Percentiles rank a stretch among this genome's conserved stretches.
Evolutionary conservation across 2,329 filamentous ascomycete species (phyloP).

Genomic region (Westerdykella sp.): DNA sequence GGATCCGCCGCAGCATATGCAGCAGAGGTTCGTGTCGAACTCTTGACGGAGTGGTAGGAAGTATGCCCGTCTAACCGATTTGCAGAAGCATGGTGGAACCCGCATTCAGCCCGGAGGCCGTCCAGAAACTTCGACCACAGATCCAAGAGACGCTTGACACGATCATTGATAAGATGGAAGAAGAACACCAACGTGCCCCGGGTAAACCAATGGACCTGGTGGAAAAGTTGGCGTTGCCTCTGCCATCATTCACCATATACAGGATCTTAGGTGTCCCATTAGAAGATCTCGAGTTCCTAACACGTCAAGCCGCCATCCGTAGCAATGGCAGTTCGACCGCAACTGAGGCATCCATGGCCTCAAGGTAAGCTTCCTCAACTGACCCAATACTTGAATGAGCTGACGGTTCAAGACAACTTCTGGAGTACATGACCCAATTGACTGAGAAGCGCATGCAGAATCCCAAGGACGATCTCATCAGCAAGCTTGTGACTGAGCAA

Average conservation of each 20-base stretch:
- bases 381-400: neutral
- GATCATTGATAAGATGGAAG: slow-evolving; percentile 39
- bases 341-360: slow-evolving; percentile 42
- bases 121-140: slow-evolving; percentile 40
- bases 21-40: too few species aligned
- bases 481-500: too few species aligned
- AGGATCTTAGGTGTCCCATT: slow-evolving; percentile 47
- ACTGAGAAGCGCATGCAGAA: too few species aligned
- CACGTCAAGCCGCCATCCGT: slow-evolving; percentile 7
- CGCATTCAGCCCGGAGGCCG: slow-evolving; percentile 35
- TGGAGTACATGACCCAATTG: too few species aligned
- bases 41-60: too few species aligned
- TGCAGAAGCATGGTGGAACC: too few species aligned
- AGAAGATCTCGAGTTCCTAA: slow-evolving; percentile 44
- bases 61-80: too few species aligned
- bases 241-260: slow-evolving; percentile 27
- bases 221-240: slow-evolving; percentile 38
- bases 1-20: too few species aligned
- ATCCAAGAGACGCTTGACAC: slow-evolving; percentile 44
- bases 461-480: too few species aligned
- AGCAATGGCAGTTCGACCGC: slow-evolving; percentile 39
- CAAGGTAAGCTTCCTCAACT: slow-evolving; percentile 28
- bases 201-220: slow-evolving; percentile 41
- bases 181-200: slow-evolving; percentile 20
- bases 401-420: too few species aligned